phyloP scores from a whole-genome alignment of 441 rosid species.

The Macaranga tanarius region DNA sequence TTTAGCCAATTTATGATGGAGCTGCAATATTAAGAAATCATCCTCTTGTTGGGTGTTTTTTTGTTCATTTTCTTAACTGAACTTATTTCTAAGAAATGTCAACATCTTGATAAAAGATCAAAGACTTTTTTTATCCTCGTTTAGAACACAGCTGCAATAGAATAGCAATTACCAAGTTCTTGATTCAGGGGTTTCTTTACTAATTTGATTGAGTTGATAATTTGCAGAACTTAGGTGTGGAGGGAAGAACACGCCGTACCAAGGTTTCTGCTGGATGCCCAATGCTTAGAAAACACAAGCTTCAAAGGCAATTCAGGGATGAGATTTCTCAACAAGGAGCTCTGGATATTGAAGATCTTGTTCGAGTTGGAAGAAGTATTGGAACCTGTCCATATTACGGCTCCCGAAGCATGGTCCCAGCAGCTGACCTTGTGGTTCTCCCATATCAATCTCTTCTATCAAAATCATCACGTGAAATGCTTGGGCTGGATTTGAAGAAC shows the following conservation, averaged over 20 bases:
- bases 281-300: conserved; percentile 69
- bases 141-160: neutral
- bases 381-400: conserved; percentile 95
- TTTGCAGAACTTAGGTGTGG: conserved; percentile 59
- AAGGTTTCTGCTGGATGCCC: conserved; percentile 81
- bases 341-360: conserved; percentile 92
- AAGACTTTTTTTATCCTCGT: neutral
- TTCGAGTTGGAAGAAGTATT: conserved; percentile 64
- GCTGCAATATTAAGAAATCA: neutral
- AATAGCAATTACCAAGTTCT: neutral
- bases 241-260: conserved; percentile 46
- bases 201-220: conserved; percentile 18
- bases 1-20: neutral
- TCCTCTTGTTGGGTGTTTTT: neutral
- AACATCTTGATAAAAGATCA: neutral
- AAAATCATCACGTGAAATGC: conserved; percentile 86
- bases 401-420: conserved; percentile 67
- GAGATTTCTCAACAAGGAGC: conserved; percentile 60
- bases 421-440: conserved; percentile 89
- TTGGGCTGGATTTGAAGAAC: conserved; percentile 78
- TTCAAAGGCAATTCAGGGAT: conserved; percentile 60
- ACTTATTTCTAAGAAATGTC: neutral
- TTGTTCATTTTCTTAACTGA: neutral
- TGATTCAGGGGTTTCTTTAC: conserved; percentile 14
- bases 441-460: conserved; percentile 96